A percentile compares a stretch with the other conserved stretches of the same genome.
Conservation (phyloP, 768 basidiomycete genomes). For the Tremella fuciformis region DNA sequence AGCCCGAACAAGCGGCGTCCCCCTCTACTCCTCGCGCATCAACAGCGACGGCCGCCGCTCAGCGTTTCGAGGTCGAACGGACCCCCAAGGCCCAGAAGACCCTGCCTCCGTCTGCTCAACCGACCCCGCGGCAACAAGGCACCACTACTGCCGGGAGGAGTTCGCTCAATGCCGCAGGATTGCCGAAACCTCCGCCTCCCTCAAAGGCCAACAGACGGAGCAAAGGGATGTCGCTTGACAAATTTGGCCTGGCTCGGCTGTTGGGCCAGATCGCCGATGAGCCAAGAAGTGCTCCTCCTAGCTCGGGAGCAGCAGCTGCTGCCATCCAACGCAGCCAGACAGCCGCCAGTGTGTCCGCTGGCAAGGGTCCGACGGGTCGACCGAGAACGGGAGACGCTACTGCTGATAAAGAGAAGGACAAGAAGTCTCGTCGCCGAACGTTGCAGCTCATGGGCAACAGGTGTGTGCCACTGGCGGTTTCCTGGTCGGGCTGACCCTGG, state of each 20-base stretch:
- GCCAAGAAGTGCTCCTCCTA: slow-evolving; percentile 25
- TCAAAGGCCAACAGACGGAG: slow-evolving; percentile 55
- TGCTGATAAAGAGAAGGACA: slow-evolving; percentile 53
- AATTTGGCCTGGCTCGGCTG: slow-evolving; percentile 73
- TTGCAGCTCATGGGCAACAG: slow-evolving; percentile 78
- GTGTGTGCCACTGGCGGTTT: slow-evolving; percentile 12
- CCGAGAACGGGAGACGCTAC: slow-evolving; percentile 8
- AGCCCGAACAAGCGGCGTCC: slow-evolving; percentile 10
- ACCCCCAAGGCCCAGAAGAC: slow-evolving; percentile 25
- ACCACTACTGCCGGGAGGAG: background rate
- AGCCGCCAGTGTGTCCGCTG: background rate
- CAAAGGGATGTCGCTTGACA: slow-evolving; percentile 73
- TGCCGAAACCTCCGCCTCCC: slow-evolving; percentile 26
- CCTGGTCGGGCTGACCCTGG: slow-evolving; percentile 1
- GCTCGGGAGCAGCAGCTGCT: slow-evolving; percentile 19
- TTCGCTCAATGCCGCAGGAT: slow-evolving; percentile 19
- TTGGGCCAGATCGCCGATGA: slow-evolving; percentile 53
- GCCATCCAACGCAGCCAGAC: slow-evolving; percentile 13
- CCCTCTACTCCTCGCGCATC: slow-evolving; percentile 38
- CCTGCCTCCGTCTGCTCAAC: slow-evolving; percentile 1
- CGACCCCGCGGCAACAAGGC: background rate
- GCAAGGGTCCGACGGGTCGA: slow-evolving; percentile 8
- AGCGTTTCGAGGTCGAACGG: slow-evolving; percentile 9
- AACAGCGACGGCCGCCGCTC: background rate
- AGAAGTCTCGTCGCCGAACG: slow-evolving; percentile 62